phyloP scores from a whole-genome alignment of 2,329 filamentous ascomycete species.

The Dryadomyces quercus-mongolicae region DNA sequence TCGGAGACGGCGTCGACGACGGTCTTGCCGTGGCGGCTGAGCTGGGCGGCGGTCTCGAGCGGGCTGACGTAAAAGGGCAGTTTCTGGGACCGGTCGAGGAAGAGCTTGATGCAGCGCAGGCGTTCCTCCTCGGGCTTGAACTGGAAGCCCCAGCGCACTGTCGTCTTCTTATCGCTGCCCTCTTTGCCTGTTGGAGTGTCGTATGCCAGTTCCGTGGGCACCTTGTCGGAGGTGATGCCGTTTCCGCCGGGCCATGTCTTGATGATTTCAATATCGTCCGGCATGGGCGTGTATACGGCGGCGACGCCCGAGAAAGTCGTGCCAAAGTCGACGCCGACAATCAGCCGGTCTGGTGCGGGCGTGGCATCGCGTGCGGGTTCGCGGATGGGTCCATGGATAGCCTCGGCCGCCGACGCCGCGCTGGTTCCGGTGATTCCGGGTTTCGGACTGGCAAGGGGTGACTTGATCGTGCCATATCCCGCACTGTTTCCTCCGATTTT shows the following conservation, averaged over 20 bases:
- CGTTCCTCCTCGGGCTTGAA: conserved; percentile 67
- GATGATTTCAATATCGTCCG: conserved; percentile 73
- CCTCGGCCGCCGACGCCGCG: conserved; percentile 42
- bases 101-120: conserved; percentile 73
- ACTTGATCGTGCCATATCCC: no score
- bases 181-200: conserved; percentile 26
- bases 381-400: conserved; percentile 48
- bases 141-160: conserved; percentile 69
- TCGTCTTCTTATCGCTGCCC: conserved; percentile 29
- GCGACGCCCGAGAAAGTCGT: conserved; percentile 75
- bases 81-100: conserved; percentile 69
- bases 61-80: conserved; percentile 71
- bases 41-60: conserved; percentile 62
- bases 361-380: conserved; percentile 41
- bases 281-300: conserved; percentile 61
- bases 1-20: conserved; percentile 71
- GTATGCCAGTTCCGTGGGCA: conserved; percentile 67
- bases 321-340: conserved; percentile 72
- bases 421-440: background rate
- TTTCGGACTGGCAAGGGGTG: no score
- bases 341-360: conserved; percentile 48
- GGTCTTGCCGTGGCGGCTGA: conserved; percentile 63
- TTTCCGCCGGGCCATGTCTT: conserved; percentile 77
- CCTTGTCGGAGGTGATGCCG: conserved; percentile 79
- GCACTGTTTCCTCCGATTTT: no score